A percentile compares a stretch with the other conserved stretches of the same genome.
Evolutionary conservation across 2,329 filamentous ascomycete species (phyloP).

Genomic region (Microcyclosporella mali): DNA sequence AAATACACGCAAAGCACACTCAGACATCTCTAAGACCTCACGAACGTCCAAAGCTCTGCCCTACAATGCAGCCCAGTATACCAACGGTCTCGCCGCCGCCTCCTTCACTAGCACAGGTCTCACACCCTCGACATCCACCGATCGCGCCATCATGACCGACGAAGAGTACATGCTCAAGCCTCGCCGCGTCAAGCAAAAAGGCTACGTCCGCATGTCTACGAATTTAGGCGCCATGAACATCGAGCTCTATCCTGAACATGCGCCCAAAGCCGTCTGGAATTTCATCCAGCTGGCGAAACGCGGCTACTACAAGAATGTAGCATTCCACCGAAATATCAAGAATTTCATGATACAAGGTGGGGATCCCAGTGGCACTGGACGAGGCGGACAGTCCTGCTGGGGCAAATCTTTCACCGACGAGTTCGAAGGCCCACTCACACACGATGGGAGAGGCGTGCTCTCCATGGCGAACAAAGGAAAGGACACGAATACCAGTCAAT

Average conservation of each 20-base stretch:
- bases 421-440: constrained; percentile 80
- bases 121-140: constrained; percentile 82
- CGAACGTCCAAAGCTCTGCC: constrained; percentile 43
- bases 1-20: constrained; percentile 51
- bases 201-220: constrained; percentile 85
- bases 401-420: constrained; percentile 92
- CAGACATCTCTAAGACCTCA: constrained; percentile 21
- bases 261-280: constrained; percentile 94
- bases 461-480: constrained; percentile 99
- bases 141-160: constrained; percentile 78
- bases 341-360: constrained; percentile 98
- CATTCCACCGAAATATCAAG: constrained; percentile 89
- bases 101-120: constrained; percentile 93
- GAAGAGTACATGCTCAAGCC: constrained; percentile 97
- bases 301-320: constrained; percentile 78
- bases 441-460: constrained; percentile 70
- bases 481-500: constrained; percentile 93
- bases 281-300: constrained; percentile 82
- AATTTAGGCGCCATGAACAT: constrained; percentile 78
- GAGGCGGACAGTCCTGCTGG: constrained; percentile 88
- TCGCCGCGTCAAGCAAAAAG: constrained; percentile 79
- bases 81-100: constrained; percentile 82
- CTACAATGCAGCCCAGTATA: constrained; percentile 84
- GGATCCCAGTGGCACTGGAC: constrained; percentile 84
- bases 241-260: constrained; percentile 83